Evolutionary conservation across 2,329 filamentous ascomycete genomes (phyloP).

Genomic region (Verticillium dahliae): DNA sequence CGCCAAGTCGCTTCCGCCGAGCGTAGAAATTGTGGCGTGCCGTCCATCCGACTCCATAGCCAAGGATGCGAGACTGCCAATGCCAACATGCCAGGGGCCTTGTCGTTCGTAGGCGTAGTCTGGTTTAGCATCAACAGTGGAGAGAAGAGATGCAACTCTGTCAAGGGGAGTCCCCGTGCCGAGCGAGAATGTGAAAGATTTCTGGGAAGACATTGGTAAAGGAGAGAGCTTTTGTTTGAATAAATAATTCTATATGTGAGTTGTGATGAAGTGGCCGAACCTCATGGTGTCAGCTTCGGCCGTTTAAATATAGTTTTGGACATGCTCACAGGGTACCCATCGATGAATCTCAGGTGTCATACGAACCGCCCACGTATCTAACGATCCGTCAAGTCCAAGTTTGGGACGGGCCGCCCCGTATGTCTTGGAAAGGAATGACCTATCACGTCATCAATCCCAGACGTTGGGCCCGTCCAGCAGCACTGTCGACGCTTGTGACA

Average conservation of each 20-base stretch:
- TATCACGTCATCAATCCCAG: too few relatives aligned
- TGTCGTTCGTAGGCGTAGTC: background rate
- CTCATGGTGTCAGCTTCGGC: too few relatives aligned
- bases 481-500: too few relatives aligned
- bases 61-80: background rate
- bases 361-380: background rate
- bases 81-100: background rate
- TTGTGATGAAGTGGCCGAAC: background rate
- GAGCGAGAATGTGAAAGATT: background rate
- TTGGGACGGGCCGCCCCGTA: background rate
- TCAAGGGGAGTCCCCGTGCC: background rate
- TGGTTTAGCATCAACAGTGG: background rate
- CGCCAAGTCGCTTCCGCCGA: background rate
- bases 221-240: background rate
- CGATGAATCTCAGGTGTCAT: too few relatives aligned
- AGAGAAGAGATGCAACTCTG: background rate
- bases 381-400: background rate
- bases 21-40: background rate
- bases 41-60: background rate
- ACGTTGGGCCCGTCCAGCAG: too few relatives aligned
- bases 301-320: too few relatives aligned
- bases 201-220: background rate
- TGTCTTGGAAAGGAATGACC: background rate
- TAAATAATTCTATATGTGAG: background rate
- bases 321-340: too few relatives aligned